A percentile compares a stretch with the other conserved stretches of the same genome.
phyloP scores from a whole-genome alignment of 202 grass and related monocot species.

The Panicum hallii region DNA sequence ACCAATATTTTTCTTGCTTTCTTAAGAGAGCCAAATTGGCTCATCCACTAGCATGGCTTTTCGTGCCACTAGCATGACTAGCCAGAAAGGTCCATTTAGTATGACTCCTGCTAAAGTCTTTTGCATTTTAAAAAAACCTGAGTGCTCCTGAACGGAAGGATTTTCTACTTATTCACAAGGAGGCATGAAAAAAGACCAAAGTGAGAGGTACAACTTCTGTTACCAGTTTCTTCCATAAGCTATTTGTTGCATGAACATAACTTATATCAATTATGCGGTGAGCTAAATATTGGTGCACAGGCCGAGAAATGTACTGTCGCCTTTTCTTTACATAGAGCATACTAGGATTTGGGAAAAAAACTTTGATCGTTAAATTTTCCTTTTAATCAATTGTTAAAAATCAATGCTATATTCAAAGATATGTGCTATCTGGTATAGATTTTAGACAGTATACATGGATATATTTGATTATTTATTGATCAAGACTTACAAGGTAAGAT shows the following conservation, averaged over 20 bases:
- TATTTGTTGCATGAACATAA: neutral
- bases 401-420: neutral
- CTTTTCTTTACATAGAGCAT: neutral
- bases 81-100: neutral
- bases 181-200: neutral
- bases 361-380: neutral
- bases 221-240: neutral
- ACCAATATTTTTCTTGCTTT: conserved; percentile 11
- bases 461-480: neutral
- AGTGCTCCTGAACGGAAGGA: neutral
- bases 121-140: neutral
- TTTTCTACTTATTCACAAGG: neutral
- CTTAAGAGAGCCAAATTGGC: neutral
- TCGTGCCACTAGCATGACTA: neutral
- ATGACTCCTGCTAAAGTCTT: conserved; percentile 3
- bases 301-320: neutral
- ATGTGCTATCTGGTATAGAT: too few relatives aligned
- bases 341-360: neutral
- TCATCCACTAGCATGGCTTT: neutral
- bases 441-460: neutral
- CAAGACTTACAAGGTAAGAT: neutral
- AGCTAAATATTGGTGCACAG: neutral
- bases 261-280: neutral
- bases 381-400: neutral
- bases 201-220: neutral